Conservation (phyloP, 306 rosid species). For the Cicer arietinum region DNA sequence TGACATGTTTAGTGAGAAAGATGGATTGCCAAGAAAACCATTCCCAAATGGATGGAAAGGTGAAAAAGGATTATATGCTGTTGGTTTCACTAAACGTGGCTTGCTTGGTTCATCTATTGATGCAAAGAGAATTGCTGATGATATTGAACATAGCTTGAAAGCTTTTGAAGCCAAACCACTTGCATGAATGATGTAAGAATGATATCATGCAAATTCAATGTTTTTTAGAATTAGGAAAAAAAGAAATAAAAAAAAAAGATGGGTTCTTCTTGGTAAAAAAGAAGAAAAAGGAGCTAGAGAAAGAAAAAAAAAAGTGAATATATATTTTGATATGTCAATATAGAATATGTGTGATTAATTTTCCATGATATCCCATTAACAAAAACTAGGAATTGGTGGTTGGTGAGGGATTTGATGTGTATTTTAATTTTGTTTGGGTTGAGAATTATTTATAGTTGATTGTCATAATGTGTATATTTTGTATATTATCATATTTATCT, state of each 20-base stretch:
- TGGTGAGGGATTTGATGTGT: constrained; percentile 28
- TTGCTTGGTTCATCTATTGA: constrained; percentile 81
- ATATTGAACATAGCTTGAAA: constrained; percentile 68
- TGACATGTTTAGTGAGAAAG: constrained; percentile 70
- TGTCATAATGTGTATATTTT: constrained; percentile 45
- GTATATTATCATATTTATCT: constrained; percentile 46
- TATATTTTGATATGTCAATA: constrained; percentile 7
- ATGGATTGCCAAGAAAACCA: constrained; percentile 69
- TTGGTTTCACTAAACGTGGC: constrained; percentile 88
- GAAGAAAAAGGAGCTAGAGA: constrained; percentile 32
- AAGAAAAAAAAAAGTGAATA: constrained; percentile 28
- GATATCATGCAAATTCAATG: neutral
- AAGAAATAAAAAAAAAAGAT: neutral
- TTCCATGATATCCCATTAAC: constrained; percentile 45
- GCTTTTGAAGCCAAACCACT: constrained; percentile 50
- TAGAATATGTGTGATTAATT: constrained; percentile 29
- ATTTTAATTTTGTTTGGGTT: constrained; percentile 38
- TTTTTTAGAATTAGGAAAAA: constrained; percentile 30
- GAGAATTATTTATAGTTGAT: constrained; percentile 39
- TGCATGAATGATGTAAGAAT: constrained; percentile 39
- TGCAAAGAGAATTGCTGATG: constrained; percentile 77
- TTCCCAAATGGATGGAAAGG: constrained; percentile 93
- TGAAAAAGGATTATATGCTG: constrained; percentile 70
- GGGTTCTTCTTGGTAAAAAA: constrained; percentile 29
- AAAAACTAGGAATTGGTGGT: constrained; percentile 36